Percentiles rank a stretch among this genome's conserved stretches.
phyloP scores from a whole-genome alignment of 345 rosid genomes.

The Orychophragmus violaceus region DNA sequence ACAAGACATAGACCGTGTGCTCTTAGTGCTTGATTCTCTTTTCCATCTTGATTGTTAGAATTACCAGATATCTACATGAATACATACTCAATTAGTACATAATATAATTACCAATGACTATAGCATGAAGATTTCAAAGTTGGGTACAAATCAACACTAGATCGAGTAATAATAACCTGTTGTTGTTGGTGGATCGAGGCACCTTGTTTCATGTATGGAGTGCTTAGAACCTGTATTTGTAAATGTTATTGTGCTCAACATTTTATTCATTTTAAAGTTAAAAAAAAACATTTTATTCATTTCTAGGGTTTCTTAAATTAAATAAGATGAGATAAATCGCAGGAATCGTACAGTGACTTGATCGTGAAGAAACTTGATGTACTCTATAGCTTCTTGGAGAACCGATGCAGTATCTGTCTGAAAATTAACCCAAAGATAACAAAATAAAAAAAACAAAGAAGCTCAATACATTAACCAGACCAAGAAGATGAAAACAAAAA shows the following conservation, averaged over 20 bases:
- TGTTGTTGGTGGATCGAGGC: slow-evolving; percentile 54
- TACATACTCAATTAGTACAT: neutral
- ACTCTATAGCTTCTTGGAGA: slow-evolving; percentile 91
- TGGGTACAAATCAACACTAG: neutral
- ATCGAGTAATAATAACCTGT: slow-evolving; percentile 39
- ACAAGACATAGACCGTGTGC: slow-evolving; percentile 81
- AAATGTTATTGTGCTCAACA: neutral
- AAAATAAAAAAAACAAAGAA: neutral
- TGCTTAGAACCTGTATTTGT: slow-evolving; percentile 55
- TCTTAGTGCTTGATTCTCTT: slow-evolving; percentile 51
- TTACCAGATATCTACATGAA: slow-evolving; percentile 16
- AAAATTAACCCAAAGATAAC: neutral
- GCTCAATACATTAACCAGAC: slow-evolving; percentile 4
- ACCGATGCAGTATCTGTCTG: slow-evolving; percentile 99
- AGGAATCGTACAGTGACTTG: slow-evolving; percentile 65
- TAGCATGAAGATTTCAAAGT: neutral
- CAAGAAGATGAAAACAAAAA: neutral
- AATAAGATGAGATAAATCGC: neutral
- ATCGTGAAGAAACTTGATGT: slow-evolving; percentile 80
- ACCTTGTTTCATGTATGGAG: slow-evolving; percentile 82
- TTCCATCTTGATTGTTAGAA: slow-evolving; percentile 31
- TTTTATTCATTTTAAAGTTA: too few species aligned
- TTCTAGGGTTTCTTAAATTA: slow-evolving; percentile 8
- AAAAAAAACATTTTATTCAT: too few species aligned
- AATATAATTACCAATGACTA: neutral